These are phyloP conservation scores for Breynia disticha DNA, from an alignment of 441 rosid genomes.

Conservation along the genomic window DNA sequence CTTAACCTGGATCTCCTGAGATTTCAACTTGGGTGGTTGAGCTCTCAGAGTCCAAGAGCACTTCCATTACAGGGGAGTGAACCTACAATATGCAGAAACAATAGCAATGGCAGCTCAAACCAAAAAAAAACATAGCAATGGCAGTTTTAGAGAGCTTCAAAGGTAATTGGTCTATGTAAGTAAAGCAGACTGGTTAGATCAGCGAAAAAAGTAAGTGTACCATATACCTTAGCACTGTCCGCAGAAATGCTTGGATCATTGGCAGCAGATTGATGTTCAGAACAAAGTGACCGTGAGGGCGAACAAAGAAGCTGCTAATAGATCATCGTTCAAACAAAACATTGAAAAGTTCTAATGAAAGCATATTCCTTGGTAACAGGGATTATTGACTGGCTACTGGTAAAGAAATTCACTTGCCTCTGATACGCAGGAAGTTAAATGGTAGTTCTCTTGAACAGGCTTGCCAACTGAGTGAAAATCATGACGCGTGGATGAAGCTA, in stretches of 20 bases:
- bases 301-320: slow-evolving; percentile 19
- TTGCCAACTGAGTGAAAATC: slow-evolving; percentile 27
- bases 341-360: slow-evolving; percentile 4
- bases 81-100: slow-evolving; percentile 23
- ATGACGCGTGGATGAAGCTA: slow-evolving; percentile 21
- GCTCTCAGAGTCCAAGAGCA: slow-evolving; percentile 52
- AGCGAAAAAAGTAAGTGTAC: slow-evolving; percentile 5
- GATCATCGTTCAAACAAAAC: slow-evolving; percentile 1
- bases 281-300: slow-evolving; percentile 24
- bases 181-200: no score
- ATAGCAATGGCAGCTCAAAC: neutral
- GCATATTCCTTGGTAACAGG: slow-evolving; percentile 1
- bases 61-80: slow-evolving; percentile 15
- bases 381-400: slow-evolving; percentile 9
- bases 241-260: slow-evolving; percentile 21
- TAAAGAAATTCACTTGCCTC: slow-evolving; percentile 35
- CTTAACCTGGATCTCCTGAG: slow-evolving; percentile 25
- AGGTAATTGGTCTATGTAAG: no score
- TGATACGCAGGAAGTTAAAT: slow-evolving; percentile 22
- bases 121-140: no score
- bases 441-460: slow-evolving; percentile 23
- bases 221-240: slow-evolving; percentile 27
- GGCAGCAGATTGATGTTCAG: slow-evolving; percentile 25
- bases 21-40: slow-evolving; percentile 41
- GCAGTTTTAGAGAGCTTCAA: no score